phyloP scores from a whole-genome alignment of 345 rosid genomes.

The Eucalyptus lansdowneana region DNA sequence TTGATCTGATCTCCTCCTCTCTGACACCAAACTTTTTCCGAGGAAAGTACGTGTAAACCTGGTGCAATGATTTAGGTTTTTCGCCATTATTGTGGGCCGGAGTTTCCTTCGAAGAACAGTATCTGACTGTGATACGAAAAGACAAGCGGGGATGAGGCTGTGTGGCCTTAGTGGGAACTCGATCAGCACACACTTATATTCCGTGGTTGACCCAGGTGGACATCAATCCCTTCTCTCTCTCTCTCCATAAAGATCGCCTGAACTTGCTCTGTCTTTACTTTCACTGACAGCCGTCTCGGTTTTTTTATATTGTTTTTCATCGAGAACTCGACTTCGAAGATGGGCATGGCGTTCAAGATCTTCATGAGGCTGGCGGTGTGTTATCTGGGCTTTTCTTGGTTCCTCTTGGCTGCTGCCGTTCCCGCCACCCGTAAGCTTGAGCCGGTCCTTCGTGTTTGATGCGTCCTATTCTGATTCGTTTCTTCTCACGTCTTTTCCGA shows the following conservation, averaged over 20 bases:
- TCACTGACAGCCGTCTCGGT: background rate
- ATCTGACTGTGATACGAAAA: background rate
- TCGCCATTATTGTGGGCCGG: background rate
- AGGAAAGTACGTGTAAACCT: background rate
- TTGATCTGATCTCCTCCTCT: background rate
- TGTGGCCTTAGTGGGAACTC: background rate
- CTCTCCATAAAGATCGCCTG: background rate
- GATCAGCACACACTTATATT: background rate
- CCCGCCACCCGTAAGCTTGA: background rate
- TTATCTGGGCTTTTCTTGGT: background rate
- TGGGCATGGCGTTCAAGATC: background rate
- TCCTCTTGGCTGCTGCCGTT: background rate
- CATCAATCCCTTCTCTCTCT: background rate
- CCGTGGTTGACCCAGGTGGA: background rate
- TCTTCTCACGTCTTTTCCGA: background rate
- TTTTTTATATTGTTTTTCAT: background rate
- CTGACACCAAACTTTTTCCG: background rate
- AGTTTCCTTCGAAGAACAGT: background rate
- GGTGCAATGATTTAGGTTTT: background rate
- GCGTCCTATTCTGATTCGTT: background rate
- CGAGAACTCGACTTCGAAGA: background rate
- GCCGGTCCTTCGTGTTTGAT: background rate
- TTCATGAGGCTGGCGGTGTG: background rate
- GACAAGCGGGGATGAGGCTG: background rate
- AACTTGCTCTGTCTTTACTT: background rate